phyloP scores from a whole-genome alignment of 495 filamentous ascomycete genomes.

The Talaromyces borbonicus region DNA sequence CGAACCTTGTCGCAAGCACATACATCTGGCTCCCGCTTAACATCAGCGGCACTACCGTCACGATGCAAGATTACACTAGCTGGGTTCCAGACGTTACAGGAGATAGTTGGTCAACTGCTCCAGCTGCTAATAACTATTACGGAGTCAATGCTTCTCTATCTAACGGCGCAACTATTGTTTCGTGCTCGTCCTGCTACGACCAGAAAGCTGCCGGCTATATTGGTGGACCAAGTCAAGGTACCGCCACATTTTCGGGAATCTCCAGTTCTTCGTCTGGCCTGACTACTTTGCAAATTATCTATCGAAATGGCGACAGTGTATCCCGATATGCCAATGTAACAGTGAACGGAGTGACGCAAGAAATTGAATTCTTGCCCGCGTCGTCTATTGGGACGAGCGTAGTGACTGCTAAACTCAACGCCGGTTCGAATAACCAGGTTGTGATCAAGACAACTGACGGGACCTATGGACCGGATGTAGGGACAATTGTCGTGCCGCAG shows the following conservation, averaged over 20 bases:
- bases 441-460: background rate
- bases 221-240: background rate
- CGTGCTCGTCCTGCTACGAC: background rate
- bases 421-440: background rate
- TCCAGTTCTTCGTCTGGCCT: background rate
- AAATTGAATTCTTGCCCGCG: background rate
- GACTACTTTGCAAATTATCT: background rate
- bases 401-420: background rate
- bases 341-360: background rate
- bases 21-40: conserved; percentile 59
- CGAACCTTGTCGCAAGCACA: conserved; percentile 48
- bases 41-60: conserved; percentile 44
- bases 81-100: background rate
- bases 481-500: background rate
- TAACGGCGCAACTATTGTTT: background rate
- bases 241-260: background rate
- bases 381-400: background rate
- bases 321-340: conserved; percentile 1
- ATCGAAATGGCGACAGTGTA: background rate
- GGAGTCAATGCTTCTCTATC: background rate
- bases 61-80: background rate
- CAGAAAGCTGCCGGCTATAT: conserved; percentile 1
- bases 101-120: conserved; percentile 1
- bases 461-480: conserved; percentile 2
- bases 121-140: background rate